Percentiles rank a stretch among this genome's conserved stretches.
Evolutionary conservation across 2,329 filamentous ascomycete species (phyloP).

Genomic region (Alternaria dauci): DNA sequence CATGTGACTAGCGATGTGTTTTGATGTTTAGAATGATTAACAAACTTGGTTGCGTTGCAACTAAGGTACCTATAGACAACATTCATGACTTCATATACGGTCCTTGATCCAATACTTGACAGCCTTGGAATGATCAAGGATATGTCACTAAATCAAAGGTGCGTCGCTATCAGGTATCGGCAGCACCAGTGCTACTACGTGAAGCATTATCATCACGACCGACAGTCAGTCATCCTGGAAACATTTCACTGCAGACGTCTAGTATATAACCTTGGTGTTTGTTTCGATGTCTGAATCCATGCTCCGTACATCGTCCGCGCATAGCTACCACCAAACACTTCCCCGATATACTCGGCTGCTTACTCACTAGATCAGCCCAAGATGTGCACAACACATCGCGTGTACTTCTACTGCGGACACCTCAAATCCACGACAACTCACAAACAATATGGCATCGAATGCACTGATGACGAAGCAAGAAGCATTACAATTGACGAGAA

Average conservation of each 20-base stretch:
- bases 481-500: not conserved
- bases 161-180: not conserved
- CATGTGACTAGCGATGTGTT: not conserved
- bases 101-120: not conserved
- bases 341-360: not conserved
- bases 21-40: not conserved
- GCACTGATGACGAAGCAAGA: not conserved
- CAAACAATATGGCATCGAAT: not conserved
- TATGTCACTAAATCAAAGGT: not conserved
- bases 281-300: too few species aligned
- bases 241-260: not conserved
- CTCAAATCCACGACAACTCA: not conserved
- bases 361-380: not conserved
- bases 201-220: not conserved
- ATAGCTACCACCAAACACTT: not conserved
- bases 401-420: constrained; percentile 10
- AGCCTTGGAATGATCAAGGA: not conserved
- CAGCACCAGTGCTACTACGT: not conserved
- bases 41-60: not conserved
- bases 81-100: not conserved
- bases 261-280: not conserved
- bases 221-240: not conserved
- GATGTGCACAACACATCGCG: constrained; percentile 1
- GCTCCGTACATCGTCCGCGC: not conserved
- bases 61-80: not conserved